phyloP scores from a whole-genome alignment of 805 yeast species.

The Peterozyma xylosa region DNA sequence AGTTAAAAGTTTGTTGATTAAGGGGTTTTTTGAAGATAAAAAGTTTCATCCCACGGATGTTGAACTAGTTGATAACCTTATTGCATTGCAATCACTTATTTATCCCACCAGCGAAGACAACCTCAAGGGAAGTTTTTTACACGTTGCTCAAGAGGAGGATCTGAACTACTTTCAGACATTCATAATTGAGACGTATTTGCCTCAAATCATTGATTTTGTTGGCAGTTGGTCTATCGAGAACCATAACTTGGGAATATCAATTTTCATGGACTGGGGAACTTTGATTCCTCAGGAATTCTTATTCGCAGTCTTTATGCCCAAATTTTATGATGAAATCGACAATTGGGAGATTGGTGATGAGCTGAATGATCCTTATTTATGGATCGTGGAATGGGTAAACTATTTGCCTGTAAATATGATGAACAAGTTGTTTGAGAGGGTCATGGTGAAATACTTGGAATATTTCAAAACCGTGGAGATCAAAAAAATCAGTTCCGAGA shows the following conservation, averaged over 20 bases:
- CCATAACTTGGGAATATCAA: constrained; percentile 29
- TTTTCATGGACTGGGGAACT: constrained; percentile 33
- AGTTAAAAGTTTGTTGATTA: constrained; percentile 10
- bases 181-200: constrained; percentile 17
- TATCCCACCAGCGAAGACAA: not conserved
- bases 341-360: constrained; percentile 24
- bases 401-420: constrained; percentile 9
- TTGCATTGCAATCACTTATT: constrained; percentile 18
- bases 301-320: constrained; percentile 29
- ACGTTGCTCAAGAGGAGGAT: not conserved
- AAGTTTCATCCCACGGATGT: constrained; percentile 18
- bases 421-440: constrained; percentile 8
- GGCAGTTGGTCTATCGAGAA: constrained; percentile 29
- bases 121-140: too few species aligned
- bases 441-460: constrained; percentile 13
- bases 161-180: not conserved
- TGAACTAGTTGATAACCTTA: constrained; percentile 20
- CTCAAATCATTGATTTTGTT: constrained; percentile 21
- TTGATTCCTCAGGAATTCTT: constrained; percentile 23
- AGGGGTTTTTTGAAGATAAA: constrained; percentile 11
- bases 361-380: constrained; percentile 12
- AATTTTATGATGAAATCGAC: constrained; percentile 23
- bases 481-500: constrained; percentile 1
- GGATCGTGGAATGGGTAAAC: constrained; percentile 21
- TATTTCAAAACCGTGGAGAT: constrained; percentile 3